phyloP scores from a whole-genome alignment of 345 rosid species.

The Populus simonii region DNA sequence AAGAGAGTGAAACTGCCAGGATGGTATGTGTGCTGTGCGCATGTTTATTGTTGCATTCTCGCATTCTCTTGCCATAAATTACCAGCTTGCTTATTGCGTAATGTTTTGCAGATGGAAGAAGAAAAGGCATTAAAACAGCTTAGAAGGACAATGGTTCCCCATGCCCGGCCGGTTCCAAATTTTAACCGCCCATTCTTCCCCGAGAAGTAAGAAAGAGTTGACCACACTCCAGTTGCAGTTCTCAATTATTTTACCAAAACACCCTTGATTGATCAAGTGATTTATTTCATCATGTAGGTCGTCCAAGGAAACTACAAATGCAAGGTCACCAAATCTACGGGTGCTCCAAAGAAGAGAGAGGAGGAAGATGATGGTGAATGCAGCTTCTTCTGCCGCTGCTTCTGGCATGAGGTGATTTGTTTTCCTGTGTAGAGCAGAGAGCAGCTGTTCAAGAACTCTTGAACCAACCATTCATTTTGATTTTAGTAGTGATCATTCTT shows the following conservation, averaged over 20 bases:
- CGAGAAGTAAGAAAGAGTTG: slow-evolving; percentile 43
- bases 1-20: slow-evolving; percentile 79
- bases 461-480: slow-evolving; percentile 49
- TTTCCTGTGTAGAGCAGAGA: not conserved
- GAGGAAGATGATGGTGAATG: slow-evolving; percentile 17
- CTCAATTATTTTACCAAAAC: not conserved
- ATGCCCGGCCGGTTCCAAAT: slow-evolving; percentile 83
- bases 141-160: slow-evolving; percentile 90
- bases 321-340: slow-evolving; percentile 61
- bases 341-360: slow-evolving; percentile 42
- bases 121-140: slow-evolving; percentile 84
- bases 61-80: not conserved
- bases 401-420: slow-evolving; percentile 45
- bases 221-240: not conserved
- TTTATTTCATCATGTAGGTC: slow-evolving; percentile 38
- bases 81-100: not conserved
- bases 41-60: not conserved
- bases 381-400: slow-evolving; percentile 43
- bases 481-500: too few relatives aligned
- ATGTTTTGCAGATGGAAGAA: slow-evolving; percentile 62
- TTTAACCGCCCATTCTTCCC: slow-evolving; percentile 88
- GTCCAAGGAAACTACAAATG: slow-evolving; percentile 52
- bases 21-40: slow-evolving; percentile 45
- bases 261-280: not conserved
- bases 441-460: slow-evolving; percentile 74